Conservation (phyloP, 768 basidiomycete species). For the Tylopilus sp. region DNA sequence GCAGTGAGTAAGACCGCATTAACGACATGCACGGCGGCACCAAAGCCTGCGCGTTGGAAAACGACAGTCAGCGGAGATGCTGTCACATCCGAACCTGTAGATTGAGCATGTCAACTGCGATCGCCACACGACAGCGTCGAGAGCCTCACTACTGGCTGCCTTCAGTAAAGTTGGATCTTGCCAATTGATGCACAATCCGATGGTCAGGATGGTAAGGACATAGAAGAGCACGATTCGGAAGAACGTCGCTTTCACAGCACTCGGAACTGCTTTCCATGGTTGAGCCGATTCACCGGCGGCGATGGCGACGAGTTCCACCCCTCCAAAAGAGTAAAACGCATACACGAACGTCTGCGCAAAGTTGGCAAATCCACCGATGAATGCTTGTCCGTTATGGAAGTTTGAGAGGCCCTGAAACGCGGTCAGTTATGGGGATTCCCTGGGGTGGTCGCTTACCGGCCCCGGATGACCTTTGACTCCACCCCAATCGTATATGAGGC, state of each 20-base stretch:
- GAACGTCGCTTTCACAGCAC: conserved; percentile 67
- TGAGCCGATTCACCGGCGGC: conserved; percentile 69
- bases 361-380: conserved; percentile 49
- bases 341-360: conserved; percentile 62
- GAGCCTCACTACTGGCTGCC: conserved; percentile 39
- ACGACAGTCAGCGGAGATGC: conserved; percentile 65
- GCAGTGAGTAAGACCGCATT: conserved; percentile 68
- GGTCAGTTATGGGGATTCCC: not conserved
- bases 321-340: conserved; percentile 68
- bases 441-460: conserved; percentile 37
- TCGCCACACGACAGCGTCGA: not conserved
- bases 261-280: conserved; percentile 60
- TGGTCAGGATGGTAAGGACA: conserved; percentile 59
- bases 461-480: conserved; percentile 57
- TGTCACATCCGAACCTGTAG: conserved; percentile 44
- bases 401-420: conserved; percentile 46
- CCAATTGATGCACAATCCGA: conserved; percentile 64
- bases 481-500: conserved; percentile 61
- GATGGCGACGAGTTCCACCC: conserved; percentile 67
- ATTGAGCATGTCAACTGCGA: not conserved
- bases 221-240: conserved; percentile 65
- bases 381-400: conserved; percentile 48
- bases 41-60: conserved; percentile 59
- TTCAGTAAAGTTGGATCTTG: conserved; percentile 50
- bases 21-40: conserved; percentile 58